phyloP scores from a whole-genome alignment of 2,329 filamentous ascomycete genomes.

The Grosmannia huntii region DNA sequence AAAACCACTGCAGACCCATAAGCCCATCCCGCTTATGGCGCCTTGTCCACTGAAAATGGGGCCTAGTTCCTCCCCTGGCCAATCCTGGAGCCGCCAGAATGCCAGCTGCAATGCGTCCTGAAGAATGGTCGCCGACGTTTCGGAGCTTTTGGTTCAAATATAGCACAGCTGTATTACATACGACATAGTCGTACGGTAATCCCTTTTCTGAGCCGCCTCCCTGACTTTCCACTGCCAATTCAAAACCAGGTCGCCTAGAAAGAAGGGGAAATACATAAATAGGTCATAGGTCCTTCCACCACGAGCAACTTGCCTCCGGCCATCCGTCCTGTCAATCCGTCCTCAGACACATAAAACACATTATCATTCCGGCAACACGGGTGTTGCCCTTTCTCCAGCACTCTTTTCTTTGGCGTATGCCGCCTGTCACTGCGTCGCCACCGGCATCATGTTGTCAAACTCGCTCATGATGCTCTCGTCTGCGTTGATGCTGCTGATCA shows the following conservation, averaged over 20 bases:
- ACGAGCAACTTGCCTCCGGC: background rate
- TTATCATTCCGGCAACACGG: too few relatives aligned
- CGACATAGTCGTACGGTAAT: background rate
- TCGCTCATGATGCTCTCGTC: constrained; percentile 48
- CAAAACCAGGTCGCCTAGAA: background rate
- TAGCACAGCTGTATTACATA: background rate
- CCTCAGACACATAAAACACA: too few relatives aligned
- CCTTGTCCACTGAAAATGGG: background rate
- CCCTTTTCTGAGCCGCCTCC: background rate
- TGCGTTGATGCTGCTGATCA: constrained; percentile 39
- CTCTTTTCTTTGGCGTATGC: too few relatives aligned
- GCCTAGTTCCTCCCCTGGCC: background rate
- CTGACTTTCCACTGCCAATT: background rate
- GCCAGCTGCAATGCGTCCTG: background rate
- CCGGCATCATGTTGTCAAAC: constrained; percentile 30
- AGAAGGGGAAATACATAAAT: background rate
- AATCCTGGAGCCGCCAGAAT: background rate
- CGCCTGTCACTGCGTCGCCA: constrained; percentile 10
- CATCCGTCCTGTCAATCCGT: too few relatives aligned
- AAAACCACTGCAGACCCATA: background rate
- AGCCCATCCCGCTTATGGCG: background rate
- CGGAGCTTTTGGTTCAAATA: background rate
- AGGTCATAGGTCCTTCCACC: background rate
- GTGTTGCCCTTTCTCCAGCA: too few relatives aligned
- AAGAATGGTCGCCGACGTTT: background rate